Conservation (phyloP, 2,329 filamentous ascomycete genomes). For the Penicillium sp. region DNA sequence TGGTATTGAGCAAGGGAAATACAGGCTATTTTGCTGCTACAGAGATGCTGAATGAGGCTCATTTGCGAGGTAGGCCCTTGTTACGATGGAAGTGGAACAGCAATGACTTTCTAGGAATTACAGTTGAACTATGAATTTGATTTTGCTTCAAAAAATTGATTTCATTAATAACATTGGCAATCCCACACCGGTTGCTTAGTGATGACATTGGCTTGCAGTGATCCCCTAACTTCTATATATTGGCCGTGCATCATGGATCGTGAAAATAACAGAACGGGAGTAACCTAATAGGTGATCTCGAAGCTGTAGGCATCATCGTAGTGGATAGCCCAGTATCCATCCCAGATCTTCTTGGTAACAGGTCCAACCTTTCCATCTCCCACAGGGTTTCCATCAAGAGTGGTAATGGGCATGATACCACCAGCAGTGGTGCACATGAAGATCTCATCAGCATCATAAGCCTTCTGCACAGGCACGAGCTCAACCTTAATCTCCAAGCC, state of each 20-base stretch:
- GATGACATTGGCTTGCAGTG: not conserved
- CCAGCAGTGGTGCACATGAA: constrained; percentile 56
- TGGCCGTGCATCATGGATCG: not conserved
- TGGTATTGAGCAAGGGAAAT: no score
- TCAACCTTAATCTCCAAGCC: constrained; percentile 41
- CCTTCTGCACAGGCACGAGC: constrained; percentile 43
- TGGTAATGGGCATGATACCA: constrained; percentile 54
- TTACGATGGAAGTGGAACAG: not conserved
- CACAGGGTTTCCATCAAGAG: constrained; percentile 45
- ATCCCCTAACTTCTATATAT: not conserved
- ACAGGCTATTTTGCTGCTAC: no score
- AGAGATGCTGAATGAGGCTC: no score
- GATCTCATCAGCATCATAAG: constrained; percentile 49
- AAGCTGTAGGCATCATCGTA: constrained; percentile 40
- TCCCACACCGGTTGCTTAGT: not conserved
- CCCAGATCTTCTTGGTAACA: constrained; percentile 51
- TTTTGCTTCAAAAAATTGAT: not conserved
- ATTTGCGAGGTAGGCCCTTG: no score
- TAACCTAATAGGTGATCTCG: not conserved
- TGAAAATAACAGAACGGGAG: not conserved
- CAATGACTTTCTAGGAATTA: not conserved
- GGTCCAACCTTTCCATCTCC: constrained; percentile 46
- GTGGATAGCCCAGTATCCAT: constrained; percentile 52
- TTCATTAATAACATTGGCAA: not conserved
- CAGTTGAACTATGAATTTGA: not conserved